A percentile compares a stretch with the other conserved stretches of the same genome.
phyloP scores from a whole-genome alignment of 495 filamentous ascomycete species.

The Beverwykella pulmonaria region DNA sequence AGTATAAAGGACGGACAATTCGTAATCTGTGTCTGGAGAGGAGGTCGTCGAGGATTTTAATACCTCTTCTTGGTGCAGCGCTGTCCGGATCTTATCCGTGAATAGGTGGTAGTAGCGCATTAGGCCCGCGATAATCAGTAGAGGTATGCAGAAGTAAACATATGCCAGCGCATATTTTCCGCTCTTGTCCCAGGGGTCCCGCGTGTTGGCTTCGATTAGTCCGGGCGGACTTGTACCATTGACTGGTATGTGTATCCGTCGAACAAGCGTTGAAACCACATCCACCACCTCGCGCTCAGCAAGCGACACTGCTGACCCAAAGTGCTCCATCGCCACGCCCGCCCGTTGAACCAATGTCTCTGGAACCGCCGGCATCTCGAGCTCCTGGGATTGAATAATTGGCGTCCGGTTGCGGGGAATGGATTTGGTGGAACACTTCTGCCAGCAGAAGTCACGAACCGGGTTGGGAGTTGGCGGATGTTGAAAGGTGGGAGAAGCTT shows the following conservation, averaged over 20 bases:
- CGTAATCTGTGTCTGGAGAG: slow-evolving; percentile 68
- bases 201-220: slow-evolving; percentile 69
- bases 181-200: slow-evolving; percentile 78
- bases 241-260: slow-evolving; percentile 74
- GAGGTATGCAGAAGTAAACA: slow-evolving; percentile 78
- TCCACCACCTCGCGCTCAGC: slow-evolving; percentile 38
- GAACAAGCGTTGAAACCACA: slow-evolving; percentile 53
- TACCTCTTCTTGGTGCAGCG: slow-evolving; percentile 75
- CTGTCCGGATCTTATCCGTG: slow-evolving; percentile 85
- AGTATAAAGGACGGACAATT: slow-evolving; percentile 68
- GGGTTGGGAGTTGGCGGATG: slow-evolving; percentile 1
- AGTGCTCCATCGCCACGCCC: slow-evolving; percentile 35
- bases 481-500: slow-evolving; percentile 5
- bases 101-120: slow-evolving; percentile 80
- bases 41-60: slow-evolving; percentile 55
- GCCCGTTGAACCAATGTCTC: slow-evolving; percentile 40
- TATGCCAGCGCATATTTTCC: slow-evolving; percentile 87
- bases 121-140: slow-evolving; percentile 64
- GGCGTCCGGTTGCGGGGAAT: slow-evolving; percentile 9
- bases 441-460: slow-evolving; percentile 37
- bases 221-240: slow-evolving; percentile 69
- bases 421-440: slow-evolving; percentile 30
- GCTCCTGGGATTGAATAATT: slow-evolving; percentile 8
- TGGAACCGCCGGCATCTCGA: slow-evolving; percentile 42
- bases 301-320: slow-evolving; percentile 32